These are phyloP conservation scores for Rhododendron williamsianum DNA, from an alignment of 148 eudicot species.

Conservation along the genomic window DNA sequence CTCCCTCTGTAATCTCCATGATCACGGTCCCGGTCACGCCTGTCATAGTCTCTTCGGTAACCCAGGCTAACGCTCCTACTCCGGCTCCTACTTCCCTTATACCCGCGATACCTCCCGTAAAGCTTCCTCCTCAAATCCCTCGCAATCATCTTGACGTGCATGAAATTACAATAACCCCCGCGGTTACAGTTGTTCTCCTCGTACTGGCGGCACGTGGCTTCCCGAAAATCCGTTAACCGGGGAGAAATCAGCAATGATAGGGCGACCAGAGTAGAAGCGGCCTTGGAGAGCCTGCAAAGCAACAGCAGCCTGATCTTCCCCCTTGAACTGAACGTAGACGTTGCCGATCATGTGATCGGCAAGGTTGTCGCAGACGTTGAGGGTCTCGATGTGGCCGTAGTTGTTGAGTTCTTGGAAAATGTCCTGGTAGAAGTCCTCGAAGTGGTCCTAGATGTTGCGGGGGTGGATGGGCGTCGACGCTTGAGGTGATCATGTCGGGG, in stretches of 20 bases:
- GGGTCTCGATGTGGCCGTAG: constrained; percentile 66
- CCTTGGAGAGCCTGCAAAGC: constrained; percentile 52
- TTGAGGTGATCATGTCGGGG: constrained; percentile 74
- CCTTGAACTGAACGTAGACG: constrained; percentile 71
- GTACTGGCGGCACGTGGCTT: constrained; percentile 68
- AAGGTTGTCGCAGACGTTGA: too few species aligned
- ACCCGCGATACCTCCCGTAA: constrained; percentile 35
- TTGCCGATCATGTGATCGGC: too few species aligned
- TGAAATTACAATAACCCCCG: constrained; percentile 74
- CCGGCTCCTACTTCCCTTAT: constrained; percentile 31
- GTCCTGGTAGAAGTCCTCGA: constrained; percentile 73
- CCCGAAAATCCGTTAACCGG: constrained; percentile 78
- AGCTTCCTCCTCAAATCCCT: constrained; percentile 55
- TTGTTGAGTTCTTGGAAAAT: constrained; percentile 59
- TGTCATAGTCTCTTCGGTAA: constrained; percentile 15
- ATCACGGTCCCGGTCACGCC: constrained; percentile 14
- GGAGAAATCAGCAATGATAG: constrained; percentile 70
- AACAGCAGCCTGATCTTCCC: constrained; percentile 67
- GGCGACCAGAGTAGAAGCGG: constrained; percentile 60
- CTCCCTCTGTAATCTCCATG: constrained; percentile 9
- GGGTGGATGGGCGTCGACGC: constrained; percentile 66
- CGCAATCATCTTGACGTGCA: constrained; percentile 71
- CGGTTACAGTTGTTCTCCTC: constrained; percentile 77
- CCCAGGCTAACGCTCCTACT: constrained; percentile 34
- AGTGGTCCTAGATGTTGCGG: constrained; percentile 48